These are phyloP conservation scores for Emergomyces orientalis DNA, from an alignment of 2,329 filamentous ascomycete genomes.

Conservation along the genomic window DNA sequence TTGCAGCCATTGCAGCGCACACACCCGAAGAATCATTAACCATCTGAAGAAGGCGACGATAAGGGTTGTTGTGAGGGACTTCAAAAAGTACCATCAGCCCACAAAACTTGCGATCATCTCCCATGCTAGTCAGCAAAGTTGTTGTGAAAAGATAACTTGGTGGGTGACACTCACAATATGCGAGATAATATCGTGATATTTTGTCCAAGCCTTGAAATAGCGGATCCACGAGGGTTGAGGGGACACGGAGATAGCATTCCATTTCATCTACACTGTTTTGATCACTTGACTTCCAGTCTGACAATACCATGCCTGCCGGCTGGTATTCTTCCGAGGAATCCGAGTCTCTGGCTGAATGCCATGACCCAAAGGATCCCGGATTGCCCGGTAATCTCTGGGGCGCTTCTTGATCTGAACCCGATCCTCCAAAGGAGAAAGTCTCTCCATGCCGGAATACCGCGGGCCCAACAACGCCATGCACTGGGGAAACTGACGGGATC, in stretches of 20 bases:
- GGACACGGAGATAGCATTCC: too few relatives aligned
- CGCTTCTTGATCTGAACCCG: background rate
- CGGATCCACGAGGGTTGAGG: conserved; percentile 29
- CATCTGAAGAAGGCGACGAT: conserved; percentile 40
- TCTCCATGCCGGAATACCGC: conserved; percentile 9
- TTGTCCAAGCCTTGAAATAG: conserved; percentile 39
- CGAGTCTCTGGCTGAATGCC: background rate
- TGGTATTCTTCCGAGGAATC: background rate
- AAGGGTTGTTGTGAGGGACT: conserved; percentile 38
- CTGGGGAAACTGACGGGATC: background rate
- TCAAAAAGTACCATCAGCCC: conserved; percentile 42
- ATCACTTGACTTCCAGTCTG: background rate
- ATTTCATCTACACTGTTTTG: background rate
- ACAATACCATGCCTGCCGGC: background rate
- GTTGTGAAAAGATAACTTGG: background rate
- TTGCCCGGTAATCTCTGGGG: background rate
- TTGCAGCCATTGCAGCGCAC: conserved; percentile 40
- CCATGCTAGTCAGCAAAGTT: background rate
- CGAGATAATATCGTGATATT: conserved; percentile 39
- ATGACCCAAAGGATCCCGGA: too few relatives aligned
- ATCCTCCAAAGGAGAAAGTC: too few relatives aligned
- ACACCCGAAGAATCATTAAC: conserved; percentile 38
- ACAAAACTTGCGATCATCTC: conserved; percentile 33
- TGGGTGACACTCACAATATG: conserved; percentile 30
- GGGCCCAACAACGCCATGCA: background rate